Evolutionary conservation across 2,329 filamentous ascomycete species (phyloP).

Genomic region (Blastomyces silverae): DNA sequence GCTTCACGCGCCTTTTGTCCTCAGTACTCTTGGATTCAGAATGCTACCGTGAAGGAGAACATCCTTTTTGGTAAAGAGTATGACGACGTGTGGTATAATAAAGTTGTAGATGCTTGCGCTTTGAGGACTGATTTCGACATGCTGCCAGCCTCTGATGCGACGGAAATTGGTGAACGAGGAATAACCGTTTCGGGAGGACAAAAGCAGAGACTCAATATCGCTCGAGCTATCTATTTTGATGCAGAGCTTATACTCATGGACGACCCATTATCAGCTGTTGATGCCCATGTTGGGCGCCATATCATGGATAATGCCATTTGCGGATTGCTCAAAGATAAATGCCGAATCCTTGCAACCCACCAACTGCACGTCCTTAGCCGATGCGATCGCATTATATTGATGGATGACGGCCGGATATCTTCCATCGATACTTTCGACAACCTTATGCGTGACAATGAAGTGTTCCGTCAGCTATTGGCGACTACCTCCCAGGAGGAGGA

Average conservation of each 20-base stretch:
- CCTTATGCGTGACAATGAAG: conserved; percentile 69
- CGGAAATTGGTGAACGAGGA: conserved; percentile 90
- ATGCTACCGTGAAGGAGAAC: conserved; percentile 77
- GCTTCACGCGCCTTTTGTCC: conserved; percentile 84
- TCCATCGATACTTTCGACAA: conserved; percentile 86
- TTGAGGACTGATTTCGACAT: conserved; percentile 81
- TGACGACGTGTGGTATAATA: conserved; percentile 69
- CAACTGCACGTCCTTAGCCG: conserved; percentile 87
- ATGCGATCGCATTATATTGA: conserved; percentile 88
- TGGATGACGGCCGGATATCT: conserved; percentile 77
- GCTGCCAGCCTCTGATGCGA: conserved; percentile 80
- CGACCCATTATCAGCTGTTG: conserved; percentile 53
- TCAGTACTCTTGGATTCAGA: conserved; percentile 97
- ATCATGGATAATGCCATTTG: conserved; percentile 94
- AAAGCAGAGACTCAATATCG: conserved; percentile 92
- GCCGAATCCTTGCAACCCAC: conserved; percentile 85
- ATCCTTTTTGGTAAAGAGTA: conserved; percentile 80
- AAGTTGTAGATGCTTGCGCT: conserved; percentile 81
- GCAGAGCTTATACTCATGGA: conserved; percentile 59
- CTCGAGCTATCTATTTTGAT: conserved; percentile 63
- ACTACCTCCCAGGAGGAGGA: conserved; percentile 62
- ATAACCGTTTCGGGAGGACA: conserved; percentile 95
- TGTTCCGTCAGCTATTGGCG: conserved; percentile 75
- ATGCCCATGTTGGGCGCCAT: conserved; percentile 55
- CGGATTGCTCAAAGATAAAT: conserved; percentile 80